Percentiles rank a stretch among this genome's conserved stretches.
Evolutionary conservation across 805 yeast genomes (phyloP).

Genomic region (Yamadazyma akitaensis): DNA sequence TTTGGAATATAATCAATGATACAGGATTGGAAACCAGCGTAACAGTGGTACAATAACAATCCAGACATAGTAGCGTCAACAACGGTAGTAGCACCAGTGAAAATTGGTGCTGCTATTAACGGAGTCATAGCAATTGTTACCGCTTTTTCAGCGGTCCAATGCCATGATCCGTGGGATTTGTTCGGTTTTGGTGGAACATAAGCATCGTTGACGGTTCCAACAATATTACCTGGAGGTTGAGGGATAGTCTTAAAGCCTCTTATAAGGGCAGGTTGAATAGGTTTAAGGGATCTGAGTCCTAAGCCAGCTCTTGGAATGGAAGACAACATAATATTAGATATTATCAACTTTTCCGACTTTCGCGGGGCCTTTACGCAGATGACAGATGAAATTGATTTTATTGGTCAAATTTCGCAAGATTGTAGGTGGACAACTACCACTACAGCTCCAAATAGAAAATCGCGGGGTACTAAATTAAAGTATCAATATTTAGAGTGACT

Average conservation of each 20-base stretch:
- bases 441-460: not conserved
- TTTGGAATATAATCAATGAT: conserved; percentile 75
- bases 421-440: not conserved
- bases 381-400: conserved; percentile 6
- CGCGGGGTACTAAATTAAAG: too few relatives aligned
- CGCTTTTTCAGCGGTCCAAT: conserved; percentile 69
- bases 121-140: conserved; percentile 64
- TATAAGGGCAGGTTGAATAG: conserved; percentile 17
- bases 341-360: conserved; percentile 15
- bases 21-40: conserved; percentile 73
- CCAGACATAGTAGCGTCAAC: conserved; percentile 57
- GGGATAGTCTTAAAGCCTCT: conserved; percentile 48
- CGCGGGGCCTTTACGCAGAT: conserved; percentile 10
- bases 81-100: conserved; percentile 49
- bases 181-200: conserved; percentile 57
- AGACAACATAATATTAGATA: conserved; percentile 2
- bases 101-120: conserved; percentile 56
- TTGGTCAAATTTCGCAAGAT: conserved; percentile 1
- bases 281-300: conserved; percentile 13
- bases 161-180: conserved; percentile 63
- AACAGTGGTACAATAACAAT: conserved; percentile 58
- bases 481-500: too few relatives aligned
- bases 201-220: conserved; percentile 72
- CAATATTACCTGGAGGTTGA: conserved; percentile 72
- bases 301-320: conserved; percentile 29